These are phyloP conservation scores for Musa troglodytarum DNA, from an alignment of 176 grass and related monocot genomes.

Conservation along the genomic window DNA sequence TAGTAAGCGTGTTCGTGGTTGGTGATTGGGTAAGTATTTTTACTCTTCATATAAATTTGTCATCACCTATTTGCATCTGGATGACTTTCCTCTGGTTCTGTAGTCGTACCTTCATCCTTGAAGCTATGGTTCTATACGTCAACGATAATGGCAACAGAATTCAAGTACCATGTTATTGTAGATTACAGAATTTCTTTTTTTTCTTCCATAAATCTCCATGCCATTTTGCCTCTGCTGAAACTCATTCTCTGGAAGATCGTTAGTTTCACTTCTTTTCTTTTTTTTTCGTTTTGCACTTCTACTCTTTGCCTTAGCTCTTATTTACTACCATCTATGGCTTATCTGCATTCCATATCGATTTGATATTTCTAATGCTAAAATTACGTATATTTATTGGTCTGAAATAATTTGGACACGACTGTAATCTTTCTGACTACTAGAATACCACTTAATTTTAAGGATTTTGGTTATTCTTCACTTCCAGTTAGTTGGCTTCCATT, in stretches of 20 bases:
- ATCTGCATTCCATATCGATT: neutral
- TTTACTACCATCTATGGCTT: neutral
- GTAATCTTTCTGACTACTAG: neutral
- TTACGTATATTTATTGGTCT: neutral
- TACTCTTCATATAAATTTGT: neutral
- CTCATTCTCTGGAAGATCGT: neutral
- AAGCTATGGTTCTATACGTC: neutral
- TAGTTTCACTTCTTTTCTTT: neutral
- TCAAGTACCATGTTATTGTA: no score
- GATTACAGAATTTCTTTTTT: no score
- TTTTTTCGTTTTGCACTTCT: neutral
- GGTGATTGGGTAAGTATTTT: constrained; percentile 82
- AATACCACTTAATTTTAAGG: neutral
- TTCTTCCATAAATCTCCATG: neutral
- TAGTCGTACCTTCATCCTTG: neutral
- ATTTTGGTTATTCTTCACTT: neutral
- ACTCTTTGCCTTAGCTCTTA: neutral
- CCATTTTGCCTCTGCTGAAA: neutral
- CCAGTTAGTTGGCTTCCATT: neutral
- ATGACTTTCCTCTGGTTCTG: neutral
- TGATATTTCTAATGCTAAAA: neutral
- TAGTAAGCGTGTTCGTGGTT: constrained; percentile 82
- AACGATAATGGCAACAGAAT: no score
- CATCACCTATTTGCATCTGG: neutral
- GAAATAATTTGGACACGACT: neutral